A percentile compares a stretch with the other conserved stretches of the same genome.
These are phyloP conservation scores for Cordia subcordata DNA, from an alignment of 257 asterid species.

Conservation along the genomic window DNA sequence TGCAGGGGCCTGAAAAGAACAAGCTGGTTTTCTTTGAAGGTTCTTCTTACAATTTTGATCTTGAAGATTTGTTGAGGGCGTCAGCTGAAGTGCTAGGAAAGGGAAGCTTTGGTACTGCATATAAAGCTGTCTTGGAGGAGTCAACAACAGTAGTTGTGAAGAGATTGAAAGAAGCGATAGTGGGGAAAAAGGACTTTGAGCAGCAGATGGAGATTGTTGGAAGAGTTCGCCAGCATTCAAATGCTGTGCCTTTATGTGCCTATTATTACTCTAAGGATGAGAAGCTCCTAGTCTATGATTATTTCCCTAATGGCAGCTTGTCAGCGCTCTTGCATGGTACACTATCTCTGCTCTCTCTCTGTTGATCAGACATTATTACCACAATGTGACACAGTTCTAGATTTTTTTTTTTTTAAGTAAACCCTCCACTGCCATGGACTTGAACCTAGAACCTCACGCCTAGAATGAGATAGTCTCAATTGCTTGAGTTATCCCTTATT, in stretches of 20 bases:
- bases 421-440: too few species aligned
- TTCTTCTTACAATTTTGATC: conserved; percentile 81
- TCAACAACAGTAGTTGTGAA: conserved; percentile 88
- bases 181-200: conserved; percentile 90
- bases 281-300: conserved; percentile 82
- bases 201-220: conserved; percentile 89
- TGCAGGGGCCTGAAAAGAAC: conserved; percentile 82
- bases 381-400: too few species aligned
- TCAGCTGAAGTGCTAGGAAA: conserved; percentile 93
- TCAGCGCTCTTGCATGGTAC: conserved; percentile 76
- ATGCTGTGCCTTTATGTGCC: conserved; percentile 75
- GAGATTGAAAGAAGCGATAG: conserved; percentile 81
- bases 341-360: conserved; percentile 3
- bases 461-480: too few species aligned
- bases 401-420: too few species aligned
- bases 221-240: conserved; percentile 78
- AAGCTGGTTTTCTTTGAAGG: conserved; percentile 92
- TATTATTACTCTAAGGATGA: conserved; percentile 97
- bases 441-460: too few species aligned
- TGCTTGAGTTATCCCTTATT: too few species aligned
- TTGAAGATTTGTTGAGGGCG: conserved; percentile 90
- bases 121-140: conserved; percentile 92
- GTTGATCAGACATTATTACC: too few species aligned
- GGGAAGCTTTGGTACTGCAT: conserved; percentile 93
- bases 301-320: conserved; percentile 72